A percentile compares a stretch with the other conserved stretches of the same genome.
phyloP scores from a whole-genome alignment of 192 early-diverging fungal species.

The Backusella morwellensis region DNA sequence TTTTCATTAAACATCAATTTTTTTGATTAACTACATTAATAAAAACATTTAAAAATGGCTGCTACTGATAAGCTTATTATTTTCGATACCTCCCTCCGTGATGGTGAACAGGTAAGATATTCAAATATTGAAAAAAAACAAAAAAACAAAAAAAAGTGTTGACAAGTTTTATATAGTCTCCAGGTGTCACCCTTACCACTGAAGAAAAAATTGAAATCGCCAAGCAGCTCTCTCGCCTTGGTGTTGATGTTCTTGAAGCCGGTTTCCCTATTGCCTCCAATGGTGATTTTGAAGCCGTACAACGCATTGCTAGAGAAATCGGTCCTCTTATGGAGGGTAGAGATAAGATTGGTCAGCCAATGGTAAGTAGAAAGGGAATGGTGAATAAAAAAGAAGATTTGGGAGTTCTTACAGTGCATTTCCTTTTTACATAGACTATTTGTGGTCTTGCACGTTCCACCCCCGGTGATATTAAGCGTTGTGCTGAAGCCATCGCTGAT shows the following conservation, averaged over 20 bases:
- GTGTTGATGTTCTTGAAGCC: conserved; percentile 95
- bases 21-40: conserved; percentile 4
- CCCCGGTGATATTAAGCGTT: conserved; percentile 82
- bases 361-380: conserved; percentile 52
- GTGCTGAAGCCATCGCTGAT: conserved; percentile 83
- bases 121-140: background rate
- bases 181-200: conserved; percentile 89
- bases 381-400: background rate
- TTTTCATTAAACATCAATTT: background rate
- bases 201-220: conserved; percentile 97
- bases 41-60: background rate
- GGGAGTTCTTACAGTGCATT: background rate
- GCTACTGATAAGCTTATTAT: conserved; percentile 75
- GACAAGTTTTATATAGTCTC: conserved; percentile 61
- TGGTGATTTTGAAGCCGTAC: conserved; percentile 94
- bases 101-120: conserved; percentile 84
- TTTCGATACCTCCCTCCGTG: conserved; percentile 95
- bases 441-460: conserved; percentile 87
- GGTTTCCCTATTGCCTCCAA: conserved; percentile 94
- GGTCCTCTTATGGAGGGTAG: conserved; percentile 83
- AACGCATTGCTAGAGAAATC: conserved; percentile 91
- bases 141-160: background rate
- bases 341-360: conserved; percentile 72
- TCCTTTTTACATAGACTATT: conserved; percentile 55
- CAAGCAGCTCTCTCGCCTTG: conserved; percentile 86